phyloP scores from a whole-genome alignment of 1,139 yeast species.

The Pichia cactophila region DNA sequence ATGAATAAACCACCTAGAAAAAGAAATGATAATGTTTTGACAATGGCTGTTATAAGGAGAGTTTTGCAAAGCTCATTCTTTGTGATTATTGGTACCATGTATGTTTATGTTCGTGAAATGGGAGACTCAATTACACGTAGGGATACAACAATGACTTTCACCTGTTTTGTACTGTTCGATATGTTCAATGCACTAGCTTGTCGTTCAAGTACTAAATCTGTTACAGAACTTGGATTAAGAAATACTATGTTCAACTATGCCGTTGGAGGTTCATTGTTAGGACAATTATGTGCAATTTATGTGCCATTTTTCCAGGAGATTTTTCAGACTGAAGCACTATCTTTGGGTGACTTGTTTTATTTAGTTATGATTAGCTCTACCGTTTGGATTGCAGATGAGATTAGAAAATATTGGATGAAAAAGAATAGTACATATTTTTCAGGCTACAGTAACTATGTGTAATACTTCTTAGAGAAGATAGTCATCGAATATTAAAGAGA shows the following conservation, averaged over 20 bases:
- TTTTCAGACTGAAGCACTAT: constrained; percentile 89
- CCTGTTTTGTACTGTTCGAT: constrained; percentile 90
- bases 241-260: constrained; percentile 92
- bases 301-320: constrained; percentile 85
- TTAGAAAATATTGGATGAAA: constrained; percentile 44
- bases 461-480: neutral
- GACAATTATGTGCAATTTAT: constrained; percentile 91
- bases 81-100: constrained; percentile 75
- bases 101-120: constrained; percentile 80
- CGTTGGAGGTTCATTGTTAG: constrained; percentile 78
- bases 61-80: constrained; percentile 67
- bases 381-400: constrained; percentile 81
- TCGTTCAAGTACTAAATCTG: constrained; percentile 77
- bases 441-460: constrained; percentile 26
- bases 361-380: constrained; percentile 61
- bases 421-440: constrained; percentile 14
- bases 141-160: constrained; percentile 98
- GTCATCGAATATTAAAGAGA: neutral
- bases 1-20: constrained; percentile 92
- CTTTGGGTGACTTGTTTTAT: constrained; percentile 56
- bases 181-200: constrained; percentile 94
- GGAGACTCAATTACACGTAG: constrained; percentile 79
- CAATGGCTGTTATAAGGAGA: constrained; percentile 58
- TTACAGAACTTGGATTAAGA: constrained; percentile 68
- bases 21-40: constrained; percentile 75